Evolutionary conservation across 1,284 basidiomycete genomes (phyloP).

Genomic region (Ceratobasidium sp.): DNA sequence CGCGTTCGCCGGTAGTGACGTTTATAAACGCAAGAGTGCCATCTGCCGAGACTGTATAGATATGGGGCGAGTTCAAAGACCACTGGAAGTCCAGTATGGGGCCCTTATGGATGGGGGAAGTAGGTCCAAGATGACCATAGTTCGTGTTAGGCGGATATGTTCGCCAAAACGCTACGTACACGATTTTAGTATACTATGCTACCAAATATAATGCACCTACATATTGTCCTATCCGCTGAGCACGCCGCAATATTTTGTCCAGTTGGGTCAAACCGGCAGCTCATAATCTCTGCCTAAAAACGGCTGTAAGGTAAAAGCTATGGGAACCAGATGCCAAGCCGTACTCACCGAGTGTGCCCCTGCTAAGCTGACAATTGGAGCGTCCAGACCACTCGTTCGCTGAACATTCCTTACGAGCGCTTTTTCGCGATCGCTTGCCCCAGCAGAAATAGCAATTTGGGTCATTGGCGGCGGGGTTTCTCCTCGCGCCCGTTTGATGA

Average conservation of each 20-base stretch:
- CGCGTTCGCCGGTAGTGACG: conserved; percentile 74
- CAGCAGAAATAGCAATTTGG: conserved; percentile 75
- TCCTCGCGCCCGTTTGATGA: conserved; percentile 68
- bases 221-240: conserved; percentile 77
- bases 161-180: conserved; percentile 68
- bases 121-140: conserved; percentile 66
- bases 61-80: conserved; percentile 69
- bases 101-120: conserved; percentile 70
- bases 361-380: conserved; percentile 77
- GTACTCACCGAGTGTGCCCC: conserved; percentile 71
- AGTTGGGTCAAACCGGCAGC: conserved; percentile 78
- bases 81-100: conserved; percentile 81
- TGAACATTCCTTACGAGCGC: conserved; percentile 76
- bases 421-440: conserved; percentile 70
- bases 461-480: conserved; percentile 60
- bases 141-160: conserved; percentile 82
- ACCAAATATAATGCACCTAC: conserved; percentile 55
- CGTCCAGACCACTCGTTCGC: conserved; percentile 76
- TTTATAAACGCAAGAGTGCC: conserved; percentile 76
- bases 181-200: conserved; percentile 12
- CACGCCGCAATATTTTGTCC: conserved; percentile 83
- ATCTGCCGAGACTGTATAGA: conserved; percentile 86
- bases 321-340: conserved; percentile 3
- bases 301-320: not conserved
- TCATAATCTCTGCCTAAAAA: conserved; percentile 71